Percentiles rank a stretch among this genome's conserved stretches.
Conservation (phyloP, 1,284 basidiomycete genomes). For the Microbotryum lychnidis-dioicae region DNA sequence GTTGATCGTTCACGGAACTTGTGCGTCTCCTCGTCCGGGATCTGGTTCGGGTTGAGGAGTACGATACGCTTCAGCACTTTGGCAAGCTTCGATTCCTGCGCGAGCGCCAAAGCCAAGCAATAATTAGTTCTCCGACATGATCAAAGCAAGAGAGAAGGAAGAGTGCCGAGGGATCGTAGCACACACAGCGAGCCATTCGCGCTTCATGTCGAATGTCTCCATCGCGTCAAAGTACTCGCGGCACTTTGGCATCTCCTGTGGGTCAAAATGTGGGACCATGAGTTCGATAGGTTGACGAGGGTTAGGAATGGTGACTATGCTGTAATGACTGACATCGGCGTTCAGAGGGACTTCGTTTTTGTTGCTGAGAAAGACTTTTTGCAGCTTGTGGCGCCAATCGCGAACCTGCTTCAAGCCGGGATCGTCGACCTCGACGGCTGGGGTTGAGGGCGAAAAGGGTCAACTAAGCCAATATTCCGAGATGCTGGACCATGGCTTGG, state of each 20-base stretch:
- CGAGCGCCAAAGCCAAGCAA: too few relatives aligned
- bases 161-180: background rate
- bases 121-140: background rate
- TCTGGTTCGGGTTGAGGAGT: constrained; percentile 52
- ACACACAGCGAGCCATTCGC: constrained; percentile 69
- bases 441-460: background rate
- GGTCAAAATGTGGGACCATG: background rate
- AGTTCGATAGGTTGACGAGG: background rate
- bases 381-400: constrained; percentile 82
- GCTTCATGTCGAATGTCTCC: constrained; percentile 77
- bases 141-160: constrained; percentile 1
- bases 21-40: constrained; percentile 77
- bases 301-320: background rate
- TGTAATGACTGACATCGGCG: constrained; percentile 34
- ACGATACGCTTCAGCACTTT: constrained; percentile 97
- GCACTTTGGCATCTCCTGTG: constrained; percentile 45
- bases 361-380: constrained; percentile 74
- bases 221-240: constrained; percentile 71
- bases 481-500: too few relatives aligned
- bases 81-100: constrained; percentile 85
- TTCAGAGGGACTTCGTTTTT: constrained; percentile 32
- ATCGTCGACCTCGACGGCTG: constrained; percentile 42
- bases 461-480: background rate
- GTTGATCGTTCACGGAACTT: constrained; percentile 66
- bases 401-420: constrained; percentile 47